Evolutionary conservation across 106 monocot species (phyloP).

Genomic region (Dioscorea dumetorum): DNA sequence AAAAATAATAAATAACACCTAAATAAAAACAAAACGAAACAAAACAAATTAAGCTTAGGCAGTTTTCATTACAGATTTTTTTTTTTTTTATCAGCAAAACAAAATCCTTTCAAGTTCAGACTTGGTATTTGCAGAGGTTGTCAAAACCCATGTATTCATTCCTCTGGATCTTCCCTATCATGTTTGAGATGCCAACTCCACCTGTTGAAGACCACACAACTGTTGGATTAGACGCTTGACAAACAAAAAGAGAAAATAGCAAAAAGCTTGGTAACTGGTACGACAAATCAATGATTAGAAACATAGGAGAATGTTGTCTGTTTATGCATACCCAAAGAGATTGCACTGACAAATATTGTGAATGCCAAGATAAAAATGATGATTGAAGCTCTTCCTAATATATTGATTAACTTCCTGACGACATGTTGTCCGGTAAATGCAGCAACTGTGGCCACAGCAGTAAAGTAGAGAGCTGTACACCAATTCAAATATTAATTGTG

Average conservation of each 20-base stretch:
- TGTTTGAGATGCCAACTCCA: slow-evolving; percentile 77
- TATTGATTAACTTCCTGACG: slow-evolving; percentile 62
- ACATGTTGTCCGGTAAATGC: slow-evolving; percentile 70
- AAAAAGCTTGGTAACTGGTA: not conserved
- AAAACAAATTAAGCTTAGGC: no score
- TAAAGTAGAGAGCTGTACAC: slow-evolving; percentile 55
- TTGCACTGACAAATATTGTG: slow-evolving; percentile 85
- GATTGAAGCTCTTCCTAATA: slow-evolving; percentile 81
- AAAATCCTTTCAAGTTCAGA: slow-evolving; percentile 11
- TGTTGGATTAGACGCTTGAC: no score
- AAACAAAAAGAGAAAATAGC: not conserved
- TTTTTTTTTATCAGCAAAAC: no score
- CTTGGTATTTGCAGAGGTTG: slow-evolving; percentile 56
- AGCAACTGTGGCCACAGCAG: slow-evolving; percentile 45
- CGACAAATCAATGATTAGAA: not conserved
- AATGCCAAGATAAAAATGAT: slow-evolving; percentile 88
- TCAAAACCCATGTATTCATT: slow-evolving; percentile 87
- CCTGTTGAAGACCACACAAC: slow-evolving; percentile 26
- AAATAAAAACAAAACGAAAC: no score
- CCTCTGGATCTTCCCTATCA: slow-evolving; percentile 46
- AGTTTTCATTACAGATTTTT: no score
- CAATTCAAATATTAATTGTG: not conserved
- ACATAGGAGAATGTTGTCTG: not conserved
- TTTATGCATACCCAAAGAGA: slow-evolving; percentile 56
- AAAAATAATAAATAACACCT: no score